These are phyloP conservation scores for Protomyces inundatus DNA, from an alignment of 1,139 yeast species.

Conservation along the genomic window DNA sequence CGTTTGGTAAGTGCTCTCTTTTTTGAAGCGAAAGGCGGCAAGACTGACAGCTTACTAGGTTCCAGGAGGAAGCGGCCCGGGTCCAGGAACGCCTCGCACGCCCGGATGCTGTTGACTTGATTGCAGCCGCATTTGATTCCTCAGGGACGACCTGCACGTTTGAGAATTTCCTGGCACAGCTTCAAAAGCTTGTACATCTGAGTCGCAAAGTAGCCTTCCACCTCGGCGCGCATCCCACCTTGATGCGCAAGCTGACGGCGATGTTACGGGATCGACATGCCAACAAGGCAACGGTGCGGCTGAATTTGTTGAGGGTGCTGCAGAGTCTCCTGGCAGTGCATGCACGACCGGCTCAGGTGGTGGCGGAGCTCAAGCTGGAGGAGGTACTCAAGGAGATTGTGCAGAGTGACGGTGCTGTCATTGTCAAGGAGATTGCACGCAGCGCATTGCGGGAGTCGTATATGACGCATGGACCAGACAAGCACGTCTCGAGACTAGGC, in stretches of 20 bases:
- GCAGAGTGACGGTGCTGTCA: conserved; percentile 29
- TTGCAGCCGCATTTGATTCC: conserved; percentile 33
- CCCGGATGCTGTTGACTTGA: conserved; percentile 28
- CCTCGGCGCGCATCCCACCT: conserved; percentile 28
- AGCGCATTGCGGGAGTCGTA: conserved; percentile 18
- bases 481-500: background rate
- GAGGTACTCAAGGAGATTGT: conserved; percentile 22
- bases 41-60: background rate
- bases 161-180: conserved; percentile 34
- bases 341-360: conserved; percentile 1
- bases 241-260: conserved; percentile 29
- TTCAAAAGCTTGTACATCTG: conserved; percentile 32
- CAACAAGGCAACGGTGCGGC: conserved; percentile 32
- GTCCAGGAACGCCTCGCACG: conserved; percentile 34
- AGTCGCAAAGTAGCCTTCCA: conserved; percentile 29
- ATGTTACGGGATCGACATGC: conserved; percentile 31
- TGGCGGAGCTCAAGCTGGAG: conserved; percentile 21
- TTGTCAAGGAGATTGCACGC: conserved; percentile 31
- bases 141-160: conserved; percentile 31
- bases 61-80: conserved; percentile 37
- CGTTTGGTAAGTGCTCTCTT: conserved; percentile 34
- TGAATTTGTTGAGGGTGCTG: conserved; percentile 33
- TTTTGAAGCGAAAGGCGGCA: background rate
- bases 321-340: conserved; percentile 29
- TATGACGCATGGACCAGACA: background rate